Base-by-base conservation (phyloP, 1,139 yeast genomes). In the Sugiyamaella neomexicana region DNA sequence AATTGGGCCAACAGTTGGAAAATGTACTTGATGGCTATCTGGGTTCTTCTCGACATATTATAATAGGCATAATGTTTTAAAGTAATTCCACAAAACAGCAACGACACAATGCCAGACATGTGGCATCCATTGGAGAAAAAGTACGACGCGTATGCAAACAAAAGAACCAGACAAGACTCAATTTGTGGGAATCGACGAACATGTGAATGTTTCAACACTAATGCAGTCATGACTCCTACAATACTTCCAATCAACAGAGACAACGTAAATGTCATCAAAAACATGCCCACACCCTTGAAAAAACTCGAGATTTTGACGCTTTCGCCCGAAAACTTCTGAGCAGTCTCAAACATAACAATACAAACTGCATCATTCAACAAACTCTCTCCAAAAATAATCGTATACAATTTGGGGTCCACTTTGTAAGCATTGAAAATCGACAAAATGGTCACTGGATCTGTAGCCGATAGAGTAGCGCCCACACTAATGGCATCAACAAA, bases 61-160 rank as follows among this genome's bases (percentile, higher is more conserved):
- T 81, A 93, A 72, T 90, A 91, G 15, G 99, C 99, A 68, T 95
- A 95, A 71, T 95, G 99, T 70, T 93, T 93, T 68, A 95, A 75
- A 2, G 99, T 93, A 59, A 95, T 91, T 53, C 99, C 99, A 70
- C 98, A 93, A 73, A 95, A 95, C 60, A 95, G 75, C 60, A 95
- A 77, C 1, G 97, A 89, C 6, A 95, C 99, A 64, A 93, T 95
- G 48, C 99, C 99, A 5, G 97, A 90, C 99, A 93, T 93, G 69
- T 95, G 99, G 63, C 99, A 95, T 43, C 99, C 99, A 68, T 93
- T 95, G 48, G 98, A 91, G 72, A 95, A 93, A 76, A 95, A 95
- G 69, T 95, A 95, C 0, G 98, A 89, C 63, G 91, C 96, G 68
- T 95, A 95, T 7, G 99, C 97, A 69, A 91, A 86, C 60, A 95